phyloP scores from a whole-genome alignment of 306 rosid genomes.

The Ceratonia siliqua region DNA sequence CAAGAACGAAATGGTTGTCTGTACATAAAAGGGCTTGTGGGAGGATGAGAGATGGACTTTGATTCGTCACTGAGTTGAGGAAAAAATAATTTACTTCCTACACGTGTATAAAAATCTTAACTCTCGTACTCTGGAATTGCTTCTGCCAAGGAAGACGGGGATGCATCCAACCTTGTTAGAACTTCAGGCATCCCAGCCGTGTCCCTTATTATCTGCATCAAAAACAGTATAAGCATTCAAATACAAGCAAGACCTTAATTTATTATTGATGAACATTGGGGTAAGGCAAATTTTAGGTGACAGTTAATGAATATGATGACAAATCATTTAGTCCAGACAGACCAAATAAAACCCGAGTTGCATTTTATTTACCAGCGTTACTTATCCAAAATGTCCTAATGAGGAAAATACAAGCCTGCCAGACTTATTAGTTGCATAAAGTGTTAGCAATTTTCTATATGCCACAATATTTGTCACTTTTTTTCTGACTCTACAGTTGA shows the following conservation, averaged over 20 bases:
- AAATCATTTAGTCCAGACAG: background rate
- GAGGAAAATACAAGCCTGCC: slow-evolving; percentile 10
- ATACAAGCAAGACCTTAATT: background rate
- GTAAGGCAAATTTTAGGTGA: background rate
- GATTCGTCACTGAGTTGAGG: slow-evolving; percentile 21
- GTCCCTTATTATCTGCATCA: slow-evolving; percentile 78
- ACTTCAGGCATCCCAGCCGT: slow-evolving; percentile 91
- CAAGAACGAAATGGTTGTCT: slow-evolving; percentile 14
- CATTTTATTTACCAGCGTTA: slow-evolving; percentile 1
- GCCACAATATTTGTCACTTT: background rate
- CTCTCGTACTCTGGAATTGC: slow-evolving; percentile 71
- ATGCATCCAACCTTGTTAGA: slow-evolving; percentile 71
- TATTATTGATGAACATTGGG: background rate
- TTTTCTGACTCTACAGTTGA: background rate
- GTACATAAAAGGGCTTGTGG: background rate
- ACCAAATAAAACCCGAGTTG: background rate
- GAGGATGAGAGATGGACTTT: slow-evolving; percentile 20
- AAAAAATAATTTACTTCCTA: slow-evolving; percentile 25
- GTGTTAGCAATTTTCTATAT: background rate
- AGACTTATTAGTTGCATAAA: background rate
- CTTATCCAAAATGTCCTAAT: slow-evolving; percentile 13
- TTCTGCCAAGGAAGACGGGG: slow-evolving; percentile 59
- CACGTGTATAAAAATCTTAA: slow-evolving; percentile 43
- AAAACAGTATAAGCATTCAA: slow-evolving; percentile 38
- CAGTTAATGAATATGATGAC: background rate